A percentile compares a stretch with the other conserved stretches of the same genome.
Evolutionary conservation across 495 filamentous ascomycete genomes (phyloP).

Genomic region (Lichenothelia convexa): DNA sequence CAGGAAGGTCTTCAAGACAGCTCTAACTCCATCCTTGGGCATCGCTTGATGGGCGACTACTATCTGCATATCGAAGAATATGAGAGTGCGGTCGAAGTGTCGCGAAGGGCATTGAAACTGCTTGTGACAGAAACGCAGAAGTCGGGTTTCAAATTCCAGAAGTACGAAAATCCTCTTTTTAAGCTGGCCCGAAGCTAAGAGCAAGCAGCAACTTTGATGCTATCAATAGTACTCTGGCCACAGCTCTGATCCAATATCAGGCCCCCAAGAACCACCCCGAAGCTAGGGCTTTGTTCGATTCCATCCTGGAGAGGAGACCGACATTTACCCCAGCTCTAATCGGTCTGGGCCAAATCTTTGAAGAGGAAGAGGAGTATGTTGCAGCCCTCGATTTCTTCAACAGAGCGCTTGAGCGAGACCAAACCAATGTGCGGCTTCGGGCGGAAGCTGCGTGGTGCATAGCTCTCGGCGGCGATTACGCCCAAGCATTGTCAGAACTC

Average conservation of each 20-base stretch:
- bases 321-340: constrained; percentile 64
- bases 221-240: constrained; percentile 58
- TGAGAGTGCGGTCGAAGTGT: constrained; percentile 60
- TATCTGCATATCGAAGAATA: constrained; percentile 76
- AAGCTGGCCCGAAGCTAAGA: too few species aligned
- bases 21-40: constrained; percentile 58
- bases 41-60: constrained; percentile 69
- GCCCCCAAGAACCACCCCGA: constrained; percentile 77
- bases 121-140: constrained; percentile 38
- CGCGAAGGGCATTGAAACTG: constrained; percentile 49
- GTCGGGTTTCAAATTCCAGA: constrained; percentile 45
- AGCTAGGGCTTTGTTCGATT: constrained; percentile 65
- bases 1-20: constrained; percentile 57
- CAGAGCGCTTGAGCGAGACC: constrained; percentile 52
- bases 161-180: constrained; percentile 14
- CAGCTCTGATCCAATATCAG: constrained; percentile 70
- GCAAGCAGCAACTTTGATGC: constrained; percentile 47
- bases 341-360: constrained; percentile 74
- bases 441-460: constrained; percentile 81
- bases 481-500: constrained; percentile 42
- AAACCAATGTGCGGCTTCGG: constrained; percentile 51
- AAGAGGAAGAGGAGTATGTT: constrained; percentile 75
- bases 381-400: constrained; percentile 62
- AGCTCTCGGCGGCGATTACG: constrained; percentile 60
- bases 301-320: constrained; percentile 51